Evolutionary conservation across 1,284 basidiomycete species (phyloP).

Genomic region (Sanghuangporus weigelae): DNA sequence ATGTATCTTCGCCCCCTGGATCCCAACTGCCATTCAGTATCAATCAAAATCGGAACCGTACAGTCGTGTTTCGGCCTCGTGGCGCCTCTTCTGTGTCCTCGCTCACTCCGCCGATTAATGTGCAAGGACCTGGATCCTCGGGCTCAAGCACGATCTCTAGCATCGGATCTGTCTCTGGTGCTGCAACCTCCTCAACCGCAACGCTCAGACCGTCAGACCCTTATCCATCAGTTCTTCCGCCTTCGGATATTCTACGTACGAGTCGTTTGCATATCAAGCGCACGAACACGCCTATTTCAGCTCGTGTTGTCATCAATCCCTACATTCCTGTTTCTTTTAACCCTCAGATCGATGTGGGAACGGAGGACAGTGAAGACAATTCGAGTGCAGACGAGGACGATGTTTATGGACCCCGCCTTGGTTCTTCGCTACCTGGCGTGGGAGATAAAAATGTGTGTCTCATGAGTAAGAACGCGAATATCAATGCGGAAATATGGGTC

Average conservation of each 20-base stretch:
- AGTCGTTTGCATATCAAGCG: not conserved
- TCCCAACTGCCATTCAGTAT: not conserved
- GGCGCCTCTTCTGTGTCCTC: not conserved
- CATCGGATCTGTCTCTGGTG: not conserved
- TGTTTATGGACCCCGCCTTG: not conserved
- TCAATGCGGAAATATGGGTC: conserved; percentile 16
- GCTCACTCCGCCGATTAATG: not conserved
- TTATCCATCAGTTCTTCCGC: not conserved
- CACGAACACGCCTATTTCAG: not conserved
- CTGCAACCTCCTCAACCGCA: not conserved
- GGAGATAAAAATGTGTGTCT: conserved; percentile 10
- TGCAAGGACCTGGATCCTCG: not conserved
- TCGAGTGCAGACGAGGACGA: not conserved
- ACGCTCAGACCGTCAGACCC: not conserved
- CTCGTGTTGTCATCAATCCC: conserved; percentile 9
- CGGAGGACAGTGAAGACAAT: not conserved
- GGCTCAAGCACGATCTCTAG: not conserved
- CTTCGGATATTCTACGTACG: not conserved
- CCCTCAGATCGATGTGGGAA: not conserved
- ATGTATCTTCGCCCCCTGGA: not conserved
- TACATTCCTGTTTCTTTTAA: conserved; percentile 6
- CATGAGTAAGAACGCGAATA: conserved; percentile 3
- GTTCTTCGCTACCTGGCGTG: not conserved
- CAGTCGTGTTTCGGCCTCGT: not conserved
- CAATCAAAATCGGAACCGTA: not conserved